Conservation (phyloP, 306 rosid species). For the Purshia tridentata region DNA sequence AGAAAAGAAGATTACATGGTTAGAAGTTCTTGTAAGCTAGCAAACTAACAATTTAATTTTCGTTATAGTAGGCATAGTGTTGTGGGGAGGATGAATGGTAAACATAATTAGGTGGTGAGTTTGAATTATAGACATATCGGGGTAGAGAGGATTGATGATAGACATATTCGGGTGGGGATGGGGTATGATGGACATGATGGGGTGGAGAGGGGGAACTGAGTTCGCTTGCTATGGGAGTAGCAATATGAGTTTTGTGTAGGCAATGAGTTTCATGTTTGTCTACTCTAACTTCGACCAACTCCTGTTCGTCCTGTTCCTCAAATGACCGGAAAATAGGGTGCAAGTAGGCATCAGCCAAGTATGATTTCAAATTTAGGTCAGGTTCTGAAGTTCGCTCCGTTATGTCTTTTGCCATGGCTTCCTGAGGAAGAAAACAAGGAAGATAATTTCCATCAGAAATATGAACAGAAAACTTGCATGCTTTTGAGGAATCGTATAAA, state of each 20-base stretch:
- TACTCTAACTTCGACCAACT: conserved; percentile 58
- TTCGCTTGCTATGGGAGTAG: conserved; percentile 45
- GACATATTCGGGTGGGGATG: conserved; percentile 45
- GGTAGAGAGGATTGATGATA: conserved; percentile 48
- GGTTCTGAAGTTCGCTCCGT: conserved; percentile 70
- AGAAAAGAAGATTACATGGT: conserved; percentile 12
- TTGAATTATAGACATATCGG: conserved; percentile 35
- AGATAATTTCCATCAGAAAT: conserved; percentile 8
- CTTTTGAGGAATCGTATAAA: not conserved
- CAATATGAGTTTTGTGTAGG: conserved; percentile 34
- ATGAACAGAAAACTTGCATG: not conserved
- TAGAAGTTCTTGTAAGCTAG: conserved; percentile 19
- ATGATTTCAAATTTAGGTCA: conserved; percentile 62
- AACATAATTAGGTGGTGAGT: conserved; percentile 25
- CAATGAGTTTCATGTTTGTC: conserved; percentile 59
- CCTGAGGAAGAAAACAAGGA: conserved; percentile 42
- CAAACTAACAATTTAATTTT: conserved; percentile 21
- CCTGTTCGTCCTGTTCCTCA: conserved; percentile 61
- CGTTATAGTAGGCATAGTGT: conserved; percentile 43
- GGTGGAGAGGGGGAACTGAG: conserved; percentile 57
- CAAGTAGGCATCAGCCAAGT: conserved; percentile 84
- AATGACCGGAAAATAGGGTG: conserved; percentile 89
- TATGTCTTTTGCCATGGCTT: conserved; percentile 82
- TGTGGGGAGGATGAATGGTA: conserved; percentile 22
- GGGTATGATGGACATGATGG: conserved; percentile 32